Percentiles rank a stretch among this genome's conserved stretches.
Evolutionary conservation across 331 rosid genomes (phyloP).

Genomic region (Acacia pycnantha): DNA sequence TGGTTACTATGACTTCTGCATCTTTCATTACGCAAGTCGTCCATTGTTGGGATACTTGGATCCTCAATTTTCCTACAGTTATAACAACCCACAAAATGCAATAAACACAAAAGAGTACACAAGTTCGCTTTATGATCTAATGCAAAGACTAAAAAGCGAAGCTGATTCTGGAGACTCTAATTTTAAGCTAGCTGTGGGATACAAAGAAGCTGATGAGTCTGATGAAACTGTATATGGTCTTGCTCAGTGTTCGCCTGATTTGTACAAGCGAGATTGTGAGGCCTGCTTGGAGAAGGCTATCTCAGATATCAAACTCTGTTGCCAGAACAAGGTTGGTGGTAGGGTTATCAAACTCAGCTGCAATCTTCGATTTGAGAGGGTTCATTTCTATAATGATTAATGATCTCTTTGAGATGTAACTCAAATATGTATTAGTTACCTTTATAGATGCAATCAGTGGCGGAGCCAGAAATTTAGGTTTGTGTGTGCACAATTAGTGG

Average conservation of each 20-base stretch:
- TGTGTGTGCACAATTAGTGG: too few relatives aligned
- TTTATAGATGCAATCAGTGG: too few relatives aligned
- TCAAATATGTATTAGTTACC: not conserved
- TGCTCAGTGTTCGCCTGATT: constrained; percentile 39
- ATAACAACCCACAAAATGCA: not conserved
- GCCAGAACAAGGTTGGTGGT: not conserved
- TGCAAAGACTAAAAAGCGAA: not conserved
- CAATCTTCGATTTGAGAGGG: not conserved
- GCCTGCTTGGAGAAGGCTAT: constrained; percentile 12
- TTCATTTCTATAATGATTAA: not conserved
- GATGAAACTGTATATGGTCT: constrained; percentile 22
- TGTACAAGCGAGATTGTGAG: constrained; percentile 20
- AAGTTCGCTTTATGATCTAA: not conserved
- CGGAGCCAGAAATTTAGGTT: too few relatives aligned
- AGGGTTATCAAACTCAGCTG: not conserved
- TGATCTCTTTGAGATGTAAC: not conserved
- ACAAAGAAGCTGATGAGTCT: not conserved
- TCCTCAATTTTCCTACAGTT: not conserved
- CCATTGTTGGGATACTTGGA: not conserved
- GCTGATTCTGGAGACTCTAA: constrained; percentile 23
- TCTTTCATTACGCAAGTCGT: not conserved
- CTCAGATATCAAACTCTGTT: not conserved
- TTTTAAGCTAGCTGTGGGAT: constrained; percentile 13
- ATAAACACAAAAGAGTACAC: not conserved
- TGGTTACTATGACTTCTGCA: not conserved